These are phyloP conservation scores for Candida coquimbonensis DNA, from an alignment of 805 yeast species.

Conservation along the genomic window DNA sequence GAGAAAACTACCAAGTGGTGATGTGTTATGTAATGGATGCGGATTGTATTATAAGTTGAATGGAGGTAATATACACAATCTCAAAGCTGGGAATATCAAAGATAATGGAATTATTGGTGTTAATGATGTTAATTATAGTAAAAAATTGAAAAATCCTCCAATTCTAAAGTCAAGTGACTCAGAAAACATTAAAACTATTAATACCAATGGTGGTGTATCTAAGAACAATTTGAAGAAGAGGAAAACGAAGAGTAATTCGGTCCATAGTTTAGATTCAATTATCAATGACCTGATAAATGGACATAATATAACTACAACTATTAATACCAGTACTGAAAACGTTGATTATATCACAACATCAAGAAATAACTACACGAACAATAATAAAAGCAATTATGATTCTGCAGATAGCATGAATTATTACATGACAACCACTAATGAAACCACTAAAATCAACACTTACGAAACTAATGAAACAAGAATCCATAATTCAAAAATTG, in stretches of 20 bases:
- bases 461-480: too few species aligned
- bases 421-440: too few species aligned
- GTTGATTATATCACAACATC: not conserved
- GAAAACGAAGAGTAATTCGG: too few species aligned
- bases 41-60: conserved; percentile 88
- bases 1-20: conserved; percentile 87
- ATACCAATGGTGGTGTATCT: too few species aligned
- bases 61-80: conserved; percentile 35
- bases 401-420: too few species aligned
- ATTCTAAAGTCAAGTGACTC: not conserved
- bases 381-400: not conserved
- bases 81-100: too few species aligned
- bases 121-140: not conserved
- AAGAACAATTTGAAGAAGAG: too few species aligned
- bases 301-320: not conserved
- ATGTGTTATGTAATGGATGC: conserved; percentile 92
- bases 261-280: not conserved
- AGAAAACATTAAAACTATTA: too few species aligned
- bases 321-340: too few species aligned
- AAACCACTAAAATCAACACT: too few species aligned
- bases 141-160: not conserved
- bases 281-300: not conserved
- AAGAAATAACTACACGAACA: not conserved
- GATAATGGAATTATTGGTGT: too few species aligned
- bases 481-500: not conserved